A percentile compares a stretch with the other conserved stretches of the same genome.
Evolutionary conservation across 768 basidiomycete species (phyloP).

Genomic region (Mrakia frigida): DNA sequence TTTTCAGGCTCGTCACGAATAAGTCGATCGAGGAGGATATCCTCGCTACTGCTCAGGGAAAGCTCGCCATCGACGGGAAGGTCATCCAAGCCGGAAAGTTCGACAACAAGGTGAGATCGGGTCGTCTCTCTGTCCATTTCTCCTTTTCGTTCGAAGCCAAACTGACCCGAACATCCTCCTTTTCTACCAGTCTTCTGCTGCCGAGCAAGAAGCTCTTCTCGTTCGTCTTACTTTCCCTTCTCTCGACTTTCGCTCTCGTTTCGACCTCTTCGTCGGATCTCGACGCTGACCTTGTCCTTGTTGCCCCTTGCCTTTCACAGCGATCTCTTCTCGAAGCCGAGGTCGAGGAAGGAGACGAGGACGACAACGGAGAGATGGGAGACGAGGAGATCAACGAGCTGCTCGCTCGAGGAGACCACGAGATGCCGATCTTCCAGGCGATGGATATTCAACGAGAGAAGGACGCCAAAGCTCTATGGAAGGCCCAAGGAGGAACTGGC

Average conservation of each 20-base stretch:
- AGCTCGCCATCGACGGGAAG: slow-evolving; percentile 98
- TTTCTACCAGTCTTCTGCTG: slow-evolving; percentile 64
- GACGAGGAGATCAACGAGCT: slow-evolving; percentile 92
- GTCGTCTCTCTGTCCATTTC: no score
- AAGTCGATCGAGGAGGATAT: slow-evolving; percentile 98
- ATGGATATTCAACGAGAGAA: slow-evolving; percentile 78
- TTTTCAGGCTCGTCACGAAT: slow-evolving; percentile 93
- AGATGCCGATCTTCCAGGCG: slow-evolving; percentile 66
- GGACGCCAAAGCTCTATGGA: slow-evolving; percentile 62
- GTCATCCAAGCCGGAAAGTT: slow-evolving; percentile 99
- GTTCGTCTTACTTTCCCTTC: slow-evolving; percentile 48
- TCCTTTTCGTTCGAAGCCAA: no score
- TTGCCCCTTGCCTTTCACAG: slow-evolving; percentile 45
- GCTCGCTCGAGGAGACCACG: slow-evolving; percentile 77
- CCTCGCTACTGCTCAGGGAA: slow-evolving; percentile 84
- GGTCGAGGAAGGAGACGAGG: slow-evolving; percentile 45
- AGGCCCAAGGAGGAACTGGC: slow-evolving; percentile 63
- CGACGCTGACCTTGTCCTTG: slow-evolving; percentile 14
- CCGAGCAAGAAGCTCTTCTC: slow-evolving; percentile 93
- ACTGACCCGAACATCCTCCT: no score
- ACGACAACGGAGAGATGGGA: slow-evolving; percentile 69
- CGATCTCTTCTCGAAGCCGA: slow-evolving; percentile 62
- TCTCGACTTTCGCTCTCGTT: neutral
- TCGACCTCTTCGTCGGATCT: no score
- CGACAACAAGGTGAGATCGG: slow-evolving; percentile 64